Conservation (phyloP, 1,284 basidiomycete genomes). For the Apiotrichum montevideense region DNA sequence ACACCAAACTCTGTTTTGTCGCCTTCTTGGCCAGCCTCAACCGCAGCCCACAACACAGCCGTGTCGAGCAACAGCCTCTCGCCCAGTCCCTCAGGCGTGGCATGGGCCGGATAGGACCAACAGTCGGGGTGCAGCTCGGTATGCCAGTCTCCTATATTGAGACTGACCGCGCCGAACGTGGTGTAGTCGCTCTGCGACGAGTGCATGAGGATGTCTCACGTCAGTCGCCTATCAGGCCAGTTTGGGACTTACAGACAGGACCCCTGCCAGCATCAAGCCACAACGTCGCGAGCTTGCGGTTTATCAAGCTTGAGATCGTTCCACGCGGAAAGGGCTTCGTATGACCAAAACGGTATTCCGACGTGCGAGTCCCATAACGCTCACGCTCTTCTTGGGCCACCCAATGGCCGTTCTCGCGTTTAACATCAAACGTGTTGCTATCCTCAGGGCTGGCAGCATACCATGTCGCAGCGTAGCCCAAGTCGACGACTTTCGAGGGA, state of each 20-base stretch:
- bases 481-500: constrained; percentile 4
- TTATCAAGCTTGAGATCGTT: constrained; percentile 19
- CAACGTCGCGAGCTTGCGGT: constrained; percentile 27
- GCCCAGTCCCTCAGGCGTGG: constrained; percentile 17
- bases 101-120: constrained; percentile 22
- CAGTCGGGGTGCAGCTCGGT: constrained; percentile 17
- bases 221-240: neutral
- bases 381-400: constrained; percentile 28
- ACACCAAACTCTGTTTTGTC: constrained; percentile 11
- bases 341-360: constrained; percentile 24
- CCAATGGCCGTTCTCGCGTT: constrained; percentile 33
- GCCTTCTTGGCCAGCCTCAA: constrained; percentile 20
- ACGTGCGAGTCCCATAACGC: neutral
- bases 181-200: constrained; percentile 19
- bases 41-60: constrained; percentile 29
- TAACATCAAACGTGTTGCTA: constrained; percentile 19
- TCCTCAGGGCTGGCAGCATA: constrained; percentile 6
- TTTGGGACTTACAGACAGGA: constrained; percentile 26
- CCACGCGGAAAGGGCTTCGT: constrained; percentile 19
- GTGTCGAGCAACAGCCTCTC: constrained; percentile 34
- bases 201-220: constrained; percentile 30
- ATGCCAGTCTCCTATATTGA: constrained; percentile 18
- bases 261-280: constrained; percentile 26
- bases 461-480: constrained; percentile 18
- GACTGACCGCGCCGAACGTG: constrained; percentile 14